These are phyloP conservation scores for Ophiostoma triangulosporum DNA, from an alignment of 2,329 filamentous ascomycete species.

Conservation along the genomic window DNA sequence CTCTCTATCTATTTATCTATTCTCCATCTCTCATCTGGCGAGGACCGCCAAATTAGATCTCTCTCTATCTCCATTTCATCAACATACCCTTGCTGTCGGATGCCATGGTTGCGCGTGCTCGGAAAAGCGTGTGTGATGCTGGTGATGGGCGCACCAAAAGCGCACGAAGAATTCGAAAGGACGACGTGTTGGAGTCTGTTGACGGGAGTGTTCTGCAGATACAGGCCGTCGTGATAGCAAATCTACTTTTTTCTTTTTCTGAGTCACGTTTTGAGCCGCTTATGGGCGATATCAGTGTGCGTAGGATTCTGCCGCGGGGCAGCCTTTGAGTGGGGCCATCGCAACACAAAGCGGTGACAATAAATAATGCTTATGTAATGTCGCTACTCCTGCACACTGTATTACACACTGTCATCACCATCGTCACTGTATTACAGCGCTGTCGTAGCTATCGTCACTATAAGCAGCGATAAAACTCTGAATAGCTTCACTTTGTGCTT, in stretches of 20 bases:
- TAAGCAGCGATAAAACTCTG: constrained; percentile 6
- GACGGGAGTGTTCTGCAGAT: neutral
- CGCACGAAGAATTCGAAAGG: constrained; percentile 27
- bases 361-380: no score
- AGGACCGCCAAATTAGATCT: no score
- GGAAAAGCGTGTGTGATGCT: constrained; percentile 28
- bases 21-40: no score
- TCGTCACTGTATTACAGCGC: neutral
- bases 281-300: neutral
- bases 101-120: constrained; percentile 38
- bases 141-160: constrained; percentile 44
- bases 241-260: constrained; percentile 1
- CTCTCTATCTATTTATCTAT: no score
- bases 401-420: no score
- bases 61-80: neutral
- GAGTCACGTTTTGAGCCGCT: constrained; percentile 7
- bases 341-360: neutral
- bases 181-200: constrained; percentile 16
- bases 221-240: neutral
- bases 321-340: neutral
- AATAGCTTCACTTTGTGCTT: constrained; percentile 6
- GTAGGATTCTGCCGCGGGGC: constrained; percentile 2
- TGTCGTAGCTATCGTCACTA: neutral
- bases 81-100: constrained; percentile 38
- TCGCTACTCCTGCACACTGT: no score